Base-by-base conservation (phyloP, 2,329 filamentous ascomycete genomes). In the Hypoxylon sp. region DNA sequence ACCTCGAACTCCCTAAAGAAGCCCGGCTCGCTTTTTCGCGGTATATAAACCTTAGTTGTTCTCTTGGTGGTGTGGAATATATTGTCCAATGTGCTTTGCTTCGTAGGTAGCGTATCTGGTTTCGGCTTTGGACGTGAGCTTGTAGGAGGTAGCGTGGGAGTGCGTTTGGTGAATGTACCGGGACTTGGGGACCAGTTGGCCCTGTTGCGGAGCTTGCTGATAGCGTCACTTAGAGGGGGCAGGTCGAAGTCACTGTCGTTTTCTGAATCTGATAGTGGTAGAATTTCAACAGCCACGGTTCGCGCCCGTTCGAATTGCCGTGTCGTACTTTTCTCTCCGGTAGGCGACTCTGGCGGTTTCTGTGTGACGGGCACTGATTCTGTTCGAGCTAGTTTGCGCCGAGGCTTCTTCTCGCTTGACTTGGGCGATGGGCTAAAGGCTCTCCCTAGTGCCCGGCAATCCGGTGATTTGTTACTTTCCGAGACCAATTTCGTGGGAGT, bases 41-140 rank as follows among this genome's bases (percentile, higher is more conserved):
- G 80, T 36, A 81, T 70, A 64, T 81, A 77, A 11, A 82, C 65
- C 64, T 79, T 83, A 67, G 82, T 84, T 72, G 41, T 75, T 25
- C 65, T 52, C 41, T 63, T 70, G 9, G 68, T 65, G 30, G 50
- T 51, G 28, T 51, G 58, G 55, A 73, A 70, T 5, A 59, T 43
- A 34, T 62, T 51, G 48, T 72, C 28, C 11, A 73, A 58, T 5
- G 70, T 73, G 2, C 57, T 32, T 52, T 75, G 71, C 19, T 63
- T 68, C 14, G 52, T 66, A 25, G 50, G 49, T 10, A 55, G 43
- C 60, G 28, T 28, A 25, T 17, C 38, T 5, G 23, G 36, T 38
- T 55, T 58, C 17, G 46, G 49, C 4, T 30, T 46, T 13, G 19
- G 46, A 23, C 17, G 19, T 51, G 45, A 5, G n/a, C 49, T 21